phyloP scores from a whole-genome alignment of 768 basidiomycete species.

The Tulasnella sp. region DNA sequence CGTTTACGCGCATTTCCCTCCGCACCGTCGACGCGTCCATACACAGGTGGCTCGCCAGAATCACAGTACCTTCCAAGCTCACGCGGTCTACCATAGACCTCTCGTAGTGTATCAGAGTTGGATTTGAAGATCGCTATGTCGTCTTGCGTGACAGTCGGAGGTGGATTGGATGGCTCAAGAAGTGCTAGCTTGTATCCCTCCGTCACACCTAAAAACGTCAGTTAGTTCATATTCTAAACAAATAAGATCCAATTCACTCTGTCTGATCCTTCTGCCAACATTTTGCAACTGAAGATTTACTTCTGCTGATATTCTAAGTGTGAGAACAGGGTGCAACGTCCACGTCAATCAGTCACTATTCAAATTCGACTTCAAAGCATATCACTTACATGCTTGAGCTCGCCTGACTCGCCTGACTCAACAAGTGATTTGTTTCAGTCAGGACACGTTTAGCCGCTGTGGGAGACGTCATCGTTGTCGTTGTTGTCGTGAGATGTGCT shows the following conservation, averaged over 20 bases:
- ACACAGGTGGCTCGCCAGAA: conserved; percentile 1
- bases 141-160: conserved; percentile 2
- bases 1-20: neutral
- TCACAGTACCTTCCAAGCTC: conserved; percentile 5
- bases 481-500: too few species aligned
- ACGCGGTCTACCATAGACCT: neutral
- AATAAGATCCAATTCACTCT: neutral
- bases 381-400: conserved; percentile 1
- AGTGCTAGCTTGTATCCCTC: conserved; percentile 1
- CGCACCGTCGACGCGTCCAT: neutral
- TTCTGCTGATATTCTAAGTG: neutral
- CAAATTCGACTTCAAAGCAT: neutral
- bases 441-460: conserved; percentile 9
- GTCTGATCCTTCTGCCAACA: conserved; percentile 3
- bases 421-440: neutral
- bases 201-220: neutral
- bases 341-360: neutral
- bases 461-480: too few species aligned
- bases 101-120: conserved; percentile 2
- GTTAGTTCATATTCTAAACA: neutral
- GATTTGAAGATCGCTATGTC: conserved; percentile 2
- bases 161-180: neutral
- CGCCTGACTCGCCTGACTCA: neutral
- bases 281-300: neutral
- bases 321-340: neutral